Conservation (phyloP, 2,329 filamentous ascomycete species). For the Chalaropsis thielavioides region DNA sequence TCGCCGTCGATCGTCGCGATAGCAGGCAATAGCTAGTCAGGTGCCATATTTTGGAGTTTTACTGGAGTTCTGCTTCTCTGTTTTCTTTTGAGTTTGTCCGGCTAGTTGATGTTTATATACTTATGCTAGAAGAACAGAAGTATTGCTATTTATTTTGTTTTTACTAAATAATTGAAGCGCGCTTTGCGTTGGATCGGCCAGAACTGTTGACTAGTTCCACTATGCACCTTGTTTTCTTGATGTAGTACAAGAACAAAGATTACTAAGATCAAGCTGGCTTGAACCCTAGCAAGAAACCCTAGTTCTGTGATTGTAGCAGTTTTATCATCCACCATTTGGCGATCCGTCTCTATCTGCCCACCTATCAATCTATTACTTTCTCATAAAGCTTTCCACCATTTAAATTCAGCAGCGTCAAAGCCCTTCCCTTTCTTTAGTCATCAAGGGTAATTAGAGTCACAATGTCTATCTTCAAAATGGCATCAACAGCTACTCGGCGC, state of each 20-base stretch:
- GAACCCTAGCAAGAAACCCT: too few species aligned
- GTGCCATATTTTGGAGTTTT: background rate
- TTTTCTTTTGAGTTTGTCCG: background rate
- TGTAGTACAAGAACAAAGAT: too few species aligned
- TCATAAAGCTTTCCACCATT: too few species aligned
- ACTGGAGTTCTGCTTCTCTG: background rate
- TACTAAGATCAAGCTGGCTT: too few species aligned
- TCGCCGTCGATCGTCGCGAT: background rate
- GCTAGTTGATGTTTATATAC: background rate
- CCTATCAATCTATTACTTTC: too few species aligned
- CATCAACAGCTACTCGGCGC: background rate
- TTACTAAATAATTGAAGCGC: background rate
- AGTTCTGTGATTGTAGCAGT: too few species aligned
- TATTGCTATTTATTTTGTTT: background rate
- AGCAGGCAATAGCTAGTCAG: background rate
- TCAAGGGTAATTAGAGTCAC: background rate
- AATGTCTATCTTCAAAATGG: background rate
- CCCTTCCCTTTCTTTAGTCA: background rate
- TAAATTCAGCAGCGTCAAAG: background rate
- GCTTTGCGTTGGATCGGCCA: background rate
- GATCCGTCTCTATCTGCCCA: too few species aligned
- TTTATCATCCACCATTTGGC: too few species aligned
- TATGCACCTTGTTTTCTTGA: too few species aligned
- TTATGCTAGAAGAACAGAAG: background rate
- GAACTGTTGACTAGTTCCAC: background rate